Conservation (phyloP, 177 flowering plant species). For the Vitis hybrid region DNA sequence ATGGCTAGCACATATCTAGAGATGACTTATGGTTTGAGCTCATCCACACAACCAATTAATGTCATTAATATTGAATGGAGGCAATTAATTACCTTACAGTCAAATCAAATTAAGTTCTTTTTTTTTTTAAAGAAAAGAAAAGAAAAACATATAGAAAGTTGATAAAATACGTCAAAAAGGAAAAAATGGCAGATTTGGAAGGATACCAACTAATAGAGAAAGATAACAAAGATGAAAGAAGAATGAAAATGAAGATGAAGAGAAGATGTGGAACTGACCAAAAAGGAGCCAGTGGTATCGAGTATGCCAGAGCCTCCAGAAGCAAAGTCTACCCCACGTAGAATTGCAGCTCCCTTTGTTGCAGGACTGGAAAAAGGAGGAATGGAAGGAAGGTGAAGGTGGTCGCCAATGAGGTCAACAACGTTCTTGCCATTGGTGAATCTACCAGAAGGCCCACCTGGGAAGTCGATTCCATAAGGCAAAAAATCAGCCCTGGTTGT, state of each 20-base stretch:
- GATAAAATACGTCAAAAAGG: too few species aligned
- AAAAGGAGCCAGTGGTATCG: conserved; percentile 50
- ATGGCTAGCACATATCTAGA: too few species aligned
- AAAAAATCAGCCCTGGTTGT: conserved; percentile 48
- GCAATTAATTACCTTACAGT: too few species aligned
- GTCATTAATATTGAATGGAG: too few species aligned
- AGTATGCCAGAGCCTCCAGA: conserved; percentile 74
- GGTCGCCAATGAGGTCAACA: conserved; percentile 42
- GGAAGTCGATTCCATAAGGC: conserved; percentile 71
- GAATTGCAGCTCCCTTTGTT: conserved; percentile 36
- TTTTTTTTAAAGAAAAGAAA: too few species aligned
- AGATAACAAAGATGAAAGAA: not conserved
- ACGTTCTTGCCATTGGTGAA: conserved; percentile 64
- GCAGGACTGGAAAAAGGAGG: conserved; percentile 41
- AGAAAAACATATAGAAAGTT: too few species aligned
- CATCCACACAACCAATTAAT: too few species aligned
- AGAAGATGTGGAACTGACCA: conserved; percentile 20
- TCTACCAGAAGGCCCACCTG: conserved; percentile 62
- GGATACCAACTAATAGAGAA: not conserved
- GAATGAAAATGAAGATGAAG: not conserved
- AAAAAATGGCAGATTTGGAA: too few species aligned
- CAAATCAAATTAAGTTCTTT: too few species aligned
- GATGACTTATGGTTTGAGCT: too few species aligned
- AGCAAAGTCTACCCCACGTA: conserved; percentile 65
- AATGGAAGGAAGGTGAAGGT: conserved; percentile 29